phyloP scores from a whole-genome alignment of 139 green algal species.

The Chlamydomonas eustigma region DNA sequence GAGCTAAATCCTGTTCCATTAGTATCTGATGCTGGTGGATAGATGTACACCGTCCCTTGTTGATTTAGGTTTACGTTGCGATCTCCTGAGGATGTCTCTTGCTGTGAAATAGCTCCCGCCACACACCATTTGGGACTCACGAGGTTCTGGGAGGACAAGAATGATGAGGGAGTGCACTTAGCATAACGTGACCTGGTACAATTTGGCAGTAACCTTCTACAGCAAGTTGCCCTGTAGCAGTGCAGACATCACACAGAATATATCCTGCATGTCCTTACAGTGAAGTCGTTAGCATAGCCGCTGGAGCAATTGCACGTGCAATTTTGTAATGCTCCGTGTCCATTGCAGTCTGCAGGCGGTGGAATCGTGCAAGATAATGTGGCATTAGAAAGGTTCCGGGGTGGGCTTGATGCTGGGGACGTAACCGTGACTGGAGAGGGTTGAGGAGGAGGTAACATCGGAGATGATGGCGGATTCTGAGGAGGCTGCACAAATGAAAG shows the following conservation, averaged over 20 bases:
- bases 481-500: neutral
- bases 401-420: neutral
- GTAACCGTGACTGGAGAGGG: no score
- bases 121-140: slow-evolving; percentile 3
- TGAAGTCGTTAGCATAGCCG: slow-evolving; percentile 23
- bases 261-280: slow-evolving; percentile 10
- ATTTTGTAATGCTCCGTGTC: slow-evolving; percentile 5
- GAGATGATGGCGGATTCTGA: neutral
- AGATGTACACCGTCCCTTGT: neutral
- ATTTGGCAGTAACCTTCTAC: neutral
- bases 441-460: neutral
- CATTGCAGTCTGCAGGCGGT: slow-evolving; percentile 20
- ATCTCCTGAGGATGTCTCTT: neutral
- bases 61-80: neutral
- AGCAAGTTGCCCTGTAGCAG: neutral
- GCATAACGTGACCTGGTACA: no score
- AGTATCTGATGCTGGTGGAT: neutral
- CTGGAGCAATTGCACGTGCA: slow-evolving; percentile 21
- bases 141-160: no score
- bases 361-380: neutral
- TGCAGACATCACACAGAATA: slow-evolving; percentile 2
- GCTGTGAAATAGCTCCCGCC: neutral
- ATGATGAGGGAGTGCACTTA: no score
- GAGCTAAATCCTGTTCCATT: neutral
- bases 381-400: neutral